Percentiles rank a stretch among this genome's conserved stretches.
phyloP scores from a whole-genome alignment of 768 basidiomycete genomes.

The Rubroboletus pulcherrimus region DNA sequence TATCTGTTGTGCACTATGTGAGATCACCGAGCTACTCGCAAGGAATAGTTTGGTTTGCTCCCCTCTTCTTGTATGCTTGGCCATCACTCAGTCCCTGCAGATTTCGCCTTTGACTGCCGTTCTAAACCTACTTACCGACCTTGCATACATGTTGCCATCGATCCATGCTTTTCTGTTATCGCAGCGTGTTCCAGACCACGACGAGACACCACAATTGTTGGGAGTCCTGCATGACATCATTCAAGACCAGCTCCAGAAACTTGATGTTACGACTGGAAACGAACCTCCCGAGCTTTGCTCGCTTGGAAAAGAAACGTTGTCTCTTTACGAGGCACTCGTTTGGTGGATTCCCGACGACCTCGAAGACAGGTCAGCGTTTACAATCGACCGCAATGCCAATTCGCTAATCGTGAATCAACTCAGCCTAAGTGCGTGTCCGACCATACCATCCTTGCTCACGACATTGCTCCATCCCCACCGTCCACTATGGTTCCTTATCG shows the following conservation, averaged over 20 bases:
- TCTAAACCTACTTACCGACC: constrained; percentile 47
- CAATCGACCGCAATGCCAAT: not conserved
- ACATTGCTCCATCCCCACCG: constrained; percentile 49
- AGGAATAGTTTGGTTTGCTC: constrained; percentile 40
- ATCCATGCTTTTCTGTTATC: constrained; percentile 41
- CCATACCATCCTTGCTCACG: constrained; percentile 40
- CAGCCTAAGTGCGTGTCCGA: constrained; percentile 40
- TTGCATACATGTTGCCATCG: constrained; percentile 47
- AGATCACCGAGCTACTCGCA: constrained; percentile 38
- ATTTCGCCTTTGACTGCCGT: constrained; percentile 44
- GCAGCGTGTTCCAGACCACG: constrained; percentile 19
- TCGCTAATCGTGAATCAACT: not conserved
- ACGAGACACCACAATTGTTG: constrained; percentile 35
- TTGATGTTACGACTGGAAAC: constrained; percentile 28
- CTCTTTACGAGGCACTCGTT: constrained; percentile 52
- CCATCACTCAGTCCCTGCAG: constrained; percentile 31
- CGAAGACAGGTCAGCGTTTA: constrained; percentile 31
- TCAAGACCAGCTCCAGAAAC: constrained; percentile 34
- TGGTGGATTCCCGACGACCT: constrained; percentile 45
- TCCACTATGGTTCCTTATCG: constrained; percentile 48
- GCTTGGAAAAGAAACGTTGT: constrained; percentile 41
- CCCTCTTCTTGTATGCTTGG: not conserved
- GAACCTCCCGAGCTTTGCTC: constrained; percentile 21
- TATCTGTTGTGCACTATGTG: constrained; percentile 37
- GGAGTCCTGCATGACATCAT: constrained; percentile 41